A percentile compares a stretch with the other conserved stretches of the same genome.
phyloP scores from a whole-genome alignment of 257 asterid genomes.

The Fraxinus quadrangulata region DNA sequence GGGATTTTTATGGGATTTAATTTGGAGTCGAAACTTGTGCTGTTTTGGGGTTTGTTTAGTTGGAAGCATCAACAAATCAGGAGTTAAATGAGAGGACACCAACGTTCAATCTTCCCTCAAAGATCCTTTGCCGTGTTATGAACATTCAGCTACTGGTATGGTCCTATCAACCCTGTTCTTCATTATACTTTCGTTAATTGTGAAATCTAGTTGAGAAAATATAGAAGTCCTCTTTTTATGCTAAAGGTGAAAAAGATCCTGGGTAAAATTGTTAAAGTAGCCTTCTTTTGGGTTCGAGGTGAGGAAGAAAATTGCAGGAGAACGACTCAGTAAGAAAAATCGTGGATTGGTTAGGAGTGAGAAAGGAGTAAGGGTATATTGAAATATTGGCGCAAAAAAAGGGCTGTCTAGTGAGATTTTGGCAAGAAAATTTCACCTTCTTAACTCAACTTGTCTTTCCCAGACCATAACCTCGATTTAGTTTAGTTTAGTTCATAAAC shows the following conservation, averaged over 20 bases:
- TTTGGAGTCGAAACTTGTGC: slow-evolving; percentile 2
- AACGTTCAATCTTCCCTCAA: slow-evolving; percentile 51
- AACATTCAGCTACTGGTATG: slow-evolving; percentile 53
- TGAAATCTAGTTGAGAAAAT: neutral
- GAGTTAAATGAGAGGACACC: slow-evolving; percentile 49
- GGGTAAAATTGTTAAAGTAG: neutral
- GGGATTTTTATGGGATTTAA: neutral
- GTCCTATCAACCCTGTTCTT: neutral
- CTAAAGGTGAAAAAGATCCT: neutral
- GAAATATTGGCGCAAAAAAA: neutral
- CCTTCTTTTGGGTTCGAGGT: neutral
- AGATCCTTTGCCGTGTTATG: slow-evolving; percentile 57
- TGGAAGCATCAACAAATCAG: slow-evolving; percentile 65
- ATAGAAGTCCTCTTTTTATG: neutral
- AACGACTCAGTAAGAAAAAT: too few relatives aligned
- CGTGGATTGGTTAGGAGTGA: too few relatives aligned
- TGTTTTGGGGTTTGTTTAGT: slow-evolving; percentile 33
- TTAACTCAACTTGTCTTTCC: neutral
- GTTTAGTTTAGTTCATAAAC: neutral
- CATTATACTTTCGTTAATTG: neutral
- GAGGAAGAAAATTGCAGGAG: too few relatives aligned
- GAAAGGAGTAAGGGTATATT: neutral
- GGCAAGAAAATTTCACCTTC: neutral
- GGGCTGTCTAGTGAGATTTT: neutral
- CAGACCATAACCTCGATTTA: neutral